Base-by-base conservation (phyloP, 805 yeast genomes). In the Monosporozyma aquatica region DNA sequence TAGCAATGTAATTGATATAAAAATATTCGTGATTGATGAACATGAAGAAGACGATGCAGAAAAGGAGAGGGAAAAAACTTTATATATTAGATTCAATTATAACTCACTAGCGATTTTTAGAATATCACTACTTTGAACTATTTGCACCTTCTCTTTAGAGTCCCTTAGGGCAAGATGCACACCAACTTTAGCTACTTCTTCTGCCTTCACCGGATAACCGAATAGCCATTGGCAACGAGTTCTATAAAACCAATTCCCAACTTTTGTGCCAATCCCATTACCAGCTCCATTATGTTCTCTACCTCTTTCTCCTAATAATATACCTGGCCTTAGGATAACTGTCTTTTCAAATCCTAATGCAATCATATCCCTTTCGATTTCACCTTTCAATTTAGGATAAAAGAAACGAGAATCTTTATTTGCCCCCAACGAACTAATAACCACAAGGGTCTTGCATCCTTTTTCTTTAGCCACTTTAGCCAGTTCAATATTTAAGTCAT, bases 311-410 rank as follows among this genome's bases (percentile, higher is more conserved):
- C 95, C 95, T 5, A 84, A 52, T 28, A 87, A 64, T 1, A 68
- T 59, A 11, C 95, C 95, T 0, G 96, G 96, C 54, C 85, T 72
- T 43, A 87, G 60, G 47, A 87, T 81, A 40, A 86, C 73, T 1
- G 87, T 78, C 42, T 76, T 69, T n/a, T 78, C 80, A 60, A 86
- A 87, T 22, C 69, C 72, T 44, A 87, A 66, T 0, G 66, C 77
- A 35, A 69, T 62, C 8, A 87, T 65, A 37, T 76, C 86, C 36
- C 78, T 72, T 57, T 87, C 96, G 38, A 83, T 67, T 40, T 78
- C 74, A 23, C 95, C 95, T 58, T 87, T 87, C 61, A 82, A 70
- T 50, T 70, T 70, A 35, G 75, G 41, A 53, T 87, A 87, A 4
- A 80, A 71, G 33, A 84, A 67, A n/a, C 51, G 51, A 0, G 95